Base-by-base conservation (phyloP, 257 asterid species). In the Jacaranda mimosifolia region DNA sequence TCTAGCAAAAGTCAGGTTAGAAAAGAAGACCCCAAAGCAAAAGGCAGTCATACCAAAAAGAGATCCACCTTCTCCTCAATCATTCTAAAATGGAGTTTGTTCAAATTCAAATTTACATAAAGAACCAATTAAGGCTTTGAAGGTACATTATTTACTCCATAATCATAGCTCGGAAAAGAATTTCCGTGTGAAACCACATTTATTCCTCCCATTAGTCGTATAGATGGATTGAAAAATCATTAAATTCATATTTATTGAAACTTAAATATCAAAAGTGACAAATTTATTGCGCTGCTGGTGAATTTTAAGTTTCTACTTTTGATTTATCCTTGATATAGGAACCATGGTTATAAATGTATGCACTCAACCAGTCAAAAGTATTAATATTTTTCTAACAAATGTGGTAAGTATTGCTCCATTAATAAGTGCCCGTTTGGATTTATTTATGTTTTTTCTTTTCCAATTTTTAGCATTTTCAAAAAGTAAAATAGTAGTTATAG, bases 21-120 rank as follows among this genome's bases (percentile, higher is more conserved):
- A 75, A 77, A 88, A 67, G 9, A 56, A 46, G 62, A 45, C 19
- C 59, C 55, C 78, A 76, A 85, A 83, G 84, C 76, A 71, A 87
- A 87, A 80, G 74, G 66, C 79, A 79, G 80, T 7, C 70, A 60
- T 67, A 40, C 14, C 51, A 52, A 72, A 81, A 75, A 81, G 84
- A 74, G 43, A 40, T 42, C 73, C 80, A 74, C 84, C 58, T 65
- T 79, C 72, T 79, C 19, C 81, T 55, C 70, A 32, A 60, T 72
- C 43, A 19, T 60, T 59, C 69, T 42, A 9, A 69, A 53, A 60
- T 74, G 69, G 76, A 59, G 71, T 72, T 60, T 1, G 57, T 80
- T 80, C 77, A 73, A 72, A 63, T 77, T 83, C 72, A 70, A 80
- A 79, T 60, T 69, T 80, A 69, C 79, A 60, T 77, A 83, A 80